Conservation (phyloP, 768 basidiomycete genomes). For the Tulasnella sp. region DNA sequence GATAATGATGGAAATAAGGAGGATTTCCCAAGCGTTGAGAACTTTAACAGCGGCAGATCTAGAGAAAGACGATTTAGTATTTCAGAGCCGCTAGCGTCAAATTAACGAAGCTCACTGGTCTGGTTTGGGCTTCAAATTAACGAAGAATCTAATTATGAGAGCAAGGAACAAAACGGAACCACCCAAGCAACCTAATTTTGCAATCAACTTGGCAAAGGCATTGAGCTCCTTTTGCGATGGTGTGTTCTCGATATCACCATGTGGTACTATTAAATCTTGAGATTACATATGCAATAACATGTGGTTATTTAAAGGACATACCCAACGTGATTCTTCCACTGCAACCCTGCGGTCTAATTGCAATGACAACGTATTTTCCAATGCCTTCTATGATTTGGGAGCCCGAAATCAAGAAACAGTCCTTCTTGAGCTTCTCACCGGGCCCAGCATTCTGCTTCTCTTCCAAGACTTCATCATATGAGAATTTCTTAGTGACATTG, state of each 20-base stretch:
- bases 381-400: slow-evolving; percentile 91
- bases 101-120: slow-evolving; percentile 31
- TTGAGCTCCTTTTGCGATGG: slow-evolving; percentile 93
- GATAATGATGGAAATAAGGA: slow-evolving; percentile 91
- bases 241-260: slow-evolving; percentile 75
- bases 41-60: slow-evolving; percentile 72
- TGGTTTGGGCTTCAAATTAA: slow-evolving; percentile 61
- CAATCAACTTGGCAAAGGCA: slow-evolving; percentile 85
- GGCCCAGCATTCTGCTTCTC: slow-evolving; percentile 29
- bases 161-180: slow-evolving; percentile 69
- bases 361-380: slow-evolving; percentile 82
- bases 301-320: slow-evolving; percentile 27
- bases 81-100: not conserved
- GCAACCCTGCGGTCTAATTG: slow-evolving; percentile 85
- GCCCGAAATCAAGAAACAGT: slow-evolving; percentile 87
- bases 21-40: slow-evolving; percentile 78
- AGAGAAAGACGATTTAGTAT: slow-evolving; percentile 14
- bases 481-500: slow-evolving; percentile 80
- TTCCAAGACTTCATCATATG: slow-evolving; percentile 61
- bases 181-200: slow-evolving; percentile 72
- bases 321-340: slow-evolving; percentile 98
- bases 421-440: slow-evolving; percentile 42
- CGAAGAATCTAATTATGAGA: slow-evolving; percentile 91
- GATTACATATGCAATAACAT: too few relatives aligned
- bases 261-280: slow-evolving; percentile 44